A percentile compares a stretch with the other conserved stretches of the same genome.
phyloP scores from a whole-genome alignment of 1,139 yeast genomes.

The Debaryomycetaceae sp. region DNA sequence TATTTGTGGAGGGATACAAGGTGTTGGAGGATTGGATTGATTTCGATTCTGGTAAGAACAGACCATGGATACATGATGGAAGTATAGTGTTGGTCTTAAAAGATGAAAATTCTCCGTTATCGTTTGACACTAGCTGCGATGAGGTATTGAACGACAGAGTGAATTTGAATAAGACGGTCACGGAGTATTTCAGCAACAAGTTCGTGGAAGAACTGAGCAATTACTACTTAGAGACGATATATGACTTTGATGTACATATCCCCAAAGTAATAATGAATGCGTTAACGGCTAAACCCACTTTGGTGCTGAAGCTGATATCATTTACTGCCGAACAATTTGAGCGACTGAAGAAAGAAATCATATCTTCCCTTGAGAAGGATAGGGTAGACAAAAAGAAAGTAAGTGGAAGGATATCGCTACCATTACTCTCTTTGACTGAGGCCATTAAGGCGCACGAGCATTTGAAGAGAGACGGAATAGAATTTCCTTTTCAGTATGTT shows the following conservation, averaged over 20 bases:
- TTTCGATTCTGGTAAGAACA: conserved; percentile 35
- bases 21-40: conserved; percentile 41
- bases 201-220: conserved; percentile 1
- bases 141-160: conserved; percentile 21
- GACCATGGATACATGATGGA: conserved; percentile 43
- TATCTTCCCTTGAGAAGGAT: background rate
- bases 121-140: background rate
- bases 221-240: conserved; percentile 6
- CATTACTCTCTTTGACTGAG: conserved; percentile 3
- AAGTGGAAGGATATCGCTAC: conserved; percentile 2
- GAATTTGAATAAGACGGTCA: conserved; percentile 16
- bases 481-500: background rate
- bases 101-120: conserved; percentile 21
- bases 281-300: conserved; percentile 3
- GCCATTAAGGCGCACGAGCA: conserved; percentile 1
- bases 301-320: conserved; percentile 4
- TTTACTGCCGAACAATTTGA: background rate
- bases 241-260: conserved; percentile 5
- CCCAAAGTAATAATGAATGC: conserved; percentile 1
- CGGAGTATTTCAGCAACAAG: conserved; percentile 4
- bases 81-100: conserved; percentile 26
- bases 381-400: background rate
- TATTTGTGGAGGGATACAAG: conserved; percentile 48
- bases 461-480: background rate
- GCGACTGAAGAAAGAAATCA: background rate